These are phyloP conservation scores for Proliferodiscus dingleyae DNA, from an alignment of 2,329 filamentous ascomycete genomes.

Conservation along the genomic window DNA sequence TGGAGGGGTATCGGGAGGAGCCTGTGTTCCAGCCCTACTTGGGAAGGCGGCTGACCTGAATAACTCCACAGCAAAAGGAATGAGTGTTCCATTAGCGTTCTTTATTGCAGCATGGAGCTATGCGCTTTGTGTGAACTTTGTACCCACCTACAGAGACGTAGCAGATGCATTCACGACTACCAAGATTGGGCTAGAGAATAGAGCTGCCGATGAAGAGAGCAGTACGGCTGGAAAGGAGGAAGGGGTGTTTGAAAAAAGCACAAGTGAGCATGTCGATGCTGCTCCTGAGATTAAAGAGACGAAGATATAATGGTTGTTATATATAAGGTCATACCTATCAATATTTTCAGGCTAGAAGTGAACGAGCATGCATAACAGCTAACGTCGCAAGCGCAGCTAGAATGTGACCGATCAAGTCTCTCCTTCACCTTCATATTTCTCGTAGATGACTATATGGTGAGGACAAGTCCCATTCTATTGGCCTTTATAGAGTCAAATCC, in stretches of 20 bases:
- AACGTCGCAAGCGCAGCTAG: too few relatives aligned
- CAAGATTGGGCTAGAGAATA: constrained; percentile 10
- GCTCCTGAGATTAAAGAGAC: not conserved
- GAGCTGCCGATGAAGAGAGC: constrained; percentile 9
- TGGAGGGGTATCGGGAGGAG: constrained; percentile 68
- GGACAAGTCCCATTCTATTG: too few relatives aligned
- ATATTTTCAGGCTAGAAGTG: too few relatives aligned
- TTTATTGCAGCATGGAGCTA: constrained; percentile 44
- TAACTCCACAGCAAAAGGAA: constrained; percentile 23
- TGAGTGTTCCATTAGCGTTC: constrained; percentile 43
- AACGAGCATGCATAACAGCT: too few relatives aligned
- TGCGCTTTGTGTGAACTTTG: constrained; percentile 36
- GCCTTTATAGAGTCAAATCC: too few relatives aligned
- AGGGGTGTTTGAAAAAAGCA: constrained; percentile 12
- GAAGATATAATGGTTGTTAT: not conserved
- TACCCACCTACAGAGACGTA: constrained; percentile 20
- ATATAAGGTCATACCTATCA: too few relatives aligned
- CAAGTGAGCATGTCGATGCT: not conserved
- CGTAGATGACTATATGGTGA: too few relatives aligned
- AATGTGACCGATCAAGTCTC: too few relatives aligned
- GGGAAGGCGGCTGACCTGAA: constrained; percentile 57
- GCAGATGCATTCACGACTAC: constrained; percentile 17
- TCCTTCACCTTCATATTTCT: too few relatives aligned
- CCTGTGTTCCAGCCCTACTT: constrained; percentile 66
- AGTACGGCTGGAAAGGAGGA: constrained; percentile 4